A percentile compares a stretch with the other conserved stretches of the same genome.
Evolutionary conservation across 164 flowering plant genomes (phyloP).

Genomic region (Macadamia tetraphylla): DNA sequence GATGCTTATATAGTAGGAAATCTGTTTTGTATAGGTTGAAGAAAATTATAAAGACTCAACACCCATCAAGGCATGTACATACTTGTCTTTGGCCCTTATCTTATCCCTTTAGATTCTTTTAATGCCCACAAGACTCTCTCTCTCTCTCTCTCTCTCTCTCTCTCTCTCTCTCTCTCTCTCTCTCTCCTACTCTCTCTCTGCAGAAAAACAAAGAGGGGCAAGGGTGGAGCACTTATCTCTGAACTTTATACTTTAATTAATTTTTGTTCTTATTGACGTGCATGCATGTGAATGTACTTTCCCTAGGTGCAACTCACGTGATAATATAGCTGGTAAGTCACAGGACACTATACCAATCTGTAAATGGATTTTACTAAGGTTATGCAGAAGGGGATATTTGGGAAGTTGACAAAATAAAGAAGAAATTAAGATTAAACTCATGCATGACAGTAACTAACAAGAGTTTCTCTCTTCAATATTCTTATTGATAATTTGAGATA

Average conservation of each 20-base stretch:
- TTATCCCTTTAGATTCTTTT: constrained; percentile 13
- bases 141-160: too few species aligned
- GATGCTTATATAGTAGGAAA: constrained; percentile 3
- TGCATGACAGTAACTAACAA: neutral
- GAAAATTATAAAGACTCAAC: constrained; percentile 1
- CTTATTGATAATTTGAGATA: neutral
- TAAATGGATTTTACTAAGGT: constrained; percentile 8
- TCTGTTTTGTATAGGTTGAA: neutral
- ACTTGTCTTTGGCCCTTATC: constrained; percentile 18
- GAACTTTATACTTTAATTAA: constrained; percentile 38
- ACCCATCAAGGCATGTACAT: constrained; percentile 10
- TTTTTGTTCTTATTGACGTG: constrained; percentile 38
- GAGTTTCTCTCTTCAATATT: neutral
- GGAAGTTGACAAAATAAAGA: neutral
- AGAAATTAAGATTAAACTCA: neutral
- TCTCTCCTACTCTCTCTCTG: constrained; percentile 18
- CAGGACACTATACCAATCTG: constrained; percentile 30
- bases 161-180: neutral
- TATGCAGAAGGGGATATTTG: neutral
- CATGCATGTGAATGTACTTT: constrained; percentile 79
- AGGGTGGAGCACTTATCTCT: constrained; percentile 21
- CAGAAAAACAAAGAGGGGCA: too few species aligned
- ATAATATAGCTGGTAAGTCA: constrained; percentile 28
- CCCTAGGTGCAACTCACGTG: constrained; percentile 66
- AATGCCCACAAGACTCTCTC: constrained; percentile 11